phyloP scores from a whole-genome alignment of 441 rosid species.

The Corymbia calophylla region DNA sequence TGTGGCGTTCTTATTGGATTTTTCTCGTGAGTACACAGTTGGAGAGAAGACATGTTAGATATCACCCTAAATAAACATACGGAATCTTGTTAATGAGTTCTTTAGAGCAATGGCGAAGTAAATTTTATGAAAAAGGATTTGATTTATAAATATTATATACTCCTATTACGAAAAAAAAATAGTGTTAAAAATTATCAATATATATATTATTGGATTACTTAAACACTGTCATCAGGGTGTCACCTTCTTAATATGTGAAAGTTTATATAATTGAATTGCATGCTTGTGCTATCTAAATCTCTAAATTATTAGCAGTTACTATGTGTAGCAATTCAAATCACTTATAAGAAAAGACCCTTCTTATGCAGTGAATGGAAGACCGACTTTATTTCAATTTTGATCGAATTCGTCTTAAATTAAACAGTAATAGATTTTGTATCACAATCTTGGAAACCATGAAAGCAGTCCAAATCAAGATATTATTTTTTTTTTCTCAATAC shows the following conservation, averaged over 20 bases:
- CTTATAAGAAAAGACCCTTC: background rate
- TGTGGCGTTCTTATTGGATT: background rate
- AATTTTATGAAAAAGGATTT: background rate
- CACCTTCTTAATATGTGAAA: background rate
- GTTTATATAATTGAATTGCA: background rate
- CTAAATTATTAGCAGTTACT: background rate
- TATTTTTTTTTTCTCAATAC: background rate
- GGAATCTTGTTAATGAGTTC: background rate
- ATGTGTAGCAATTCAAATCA: background rate
- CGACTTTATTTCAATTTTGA: background rate
- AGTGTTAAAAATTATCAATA: background rate
- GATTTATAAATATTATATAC: no score
- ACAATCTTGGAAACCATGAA: background rate
- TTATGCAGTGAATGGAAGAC: background rate
- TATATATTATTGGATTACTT: background rate
- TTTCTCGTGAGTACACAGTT: background rate
- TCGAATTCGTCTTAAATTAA: background rate
- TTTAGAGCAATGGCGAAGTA: background rate
- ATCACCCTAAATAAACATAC: background rate
- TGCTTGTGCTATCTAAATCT: background rate
- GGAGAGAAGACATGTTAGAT: background rate
- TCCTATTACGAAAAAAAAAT: background rate
- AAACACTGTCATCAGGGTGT: background rate
- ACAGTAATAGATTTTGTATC: background rate
- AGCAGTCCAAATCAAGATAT: background rate